These are phyloP conservation scores for Backusella westeae DNA, from an alignment of 192 early-diverging fungal genomes.

Conservation along the genomic window DNA sequence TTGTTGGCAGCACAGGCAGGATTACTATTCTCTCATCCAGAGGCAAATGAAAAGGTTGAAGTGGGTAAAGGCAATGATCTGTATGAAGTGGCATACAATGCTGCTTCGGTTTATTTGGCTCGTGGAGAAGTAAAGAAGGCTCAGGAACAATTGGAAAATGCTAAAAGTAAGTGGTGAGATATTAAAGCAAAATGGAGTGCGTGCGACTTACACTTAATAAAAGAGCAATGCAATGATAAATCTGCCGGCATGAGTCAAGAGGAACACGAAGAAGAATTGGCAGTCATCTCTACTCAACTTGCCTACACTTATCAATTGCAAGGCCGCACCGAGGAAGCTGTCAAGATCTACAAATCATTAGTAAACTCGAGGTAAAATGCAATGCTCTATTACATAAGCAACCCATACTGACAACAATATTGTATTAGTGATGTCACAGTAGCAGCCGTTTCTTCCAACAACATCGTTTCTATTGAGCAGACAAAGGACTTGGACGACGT, in stretches of 20 bases:
- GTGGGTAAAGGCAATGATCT: slow-evolving; percentile 23
- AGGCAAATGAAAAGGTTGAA: slow-evolving; percentile 7
- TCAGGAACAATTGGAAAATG: slow-evolving; percentile 47
- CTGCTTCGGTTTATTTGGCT: slow-evolving; percentile 57
- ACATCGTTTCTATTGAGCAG: slow-evolving; percentile 56
- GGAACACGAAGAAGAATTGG: slow-evolving; percentile 65
- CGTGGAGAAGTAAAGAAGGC: slow-evolving; percentile 52
- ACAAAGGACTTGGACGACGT: slow-evolving; percentile 60
- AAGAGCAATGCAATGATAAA: slow-evolving; percentile 21
- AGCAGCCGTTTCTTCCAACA: slow-evolving; percentile 67
- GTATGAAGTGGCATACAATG: slow-evolving; percentile 70
- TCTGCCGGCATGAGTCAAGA: slow-evolving; percentile 41
- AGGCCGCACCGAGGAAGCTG: slow-evolving; percentile 49
- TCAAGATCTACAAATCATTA: slow-evolving; percentile 56
- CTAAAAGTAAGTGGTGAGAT: slow-evolving; percentile 46
- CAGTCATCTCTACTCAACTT: slow-evolving; percentile 59
- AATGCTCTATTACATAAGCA: too few relatives aligned
- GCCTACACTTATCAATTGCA: slow-evolving; percentile 67
- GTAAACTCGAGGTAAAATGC: slow-evolving; percentile 29
- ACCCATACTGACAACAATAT: too few relatives aligned
- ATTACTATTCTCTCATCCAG: slow-evolving; percentile 7
- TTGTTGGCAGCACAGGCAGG: slow-evolving; percentile 25
- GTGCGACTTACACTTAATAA: neutral
- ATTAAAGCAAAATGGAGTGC: neutral
- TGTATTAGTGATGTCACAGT: slow-evolving; percentile 49